Evolutionary conservation across 495 filamentous ascomycete genomes (phyloP).

Genomic region (Tuber melanosporum): DNA sequence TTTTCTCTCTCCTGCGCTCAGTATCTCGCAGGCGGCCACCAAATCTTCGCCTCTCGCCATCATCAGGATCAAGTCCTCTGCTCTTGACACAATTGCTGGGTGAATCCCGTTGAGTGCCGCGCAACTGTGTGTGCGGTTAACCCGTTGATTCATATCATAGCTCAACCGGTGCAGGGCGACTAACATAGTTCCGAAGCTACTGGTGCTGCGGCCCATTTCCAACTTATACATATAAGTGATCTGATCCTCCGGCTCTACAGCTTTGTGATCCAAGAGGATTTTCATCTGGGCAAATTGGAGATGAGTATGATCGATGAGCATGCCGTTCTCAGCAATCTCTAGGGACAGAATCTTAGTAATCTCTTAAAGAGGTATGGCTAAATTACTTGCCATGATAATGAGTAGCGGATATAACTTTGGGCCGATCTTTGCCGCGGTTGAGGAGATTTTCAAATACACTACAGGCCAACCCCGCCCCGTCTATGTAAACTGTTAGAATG

Average conservation of each 20-base stretch:
- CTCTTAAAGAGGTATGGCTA: not conserved
- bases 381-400: conserved; percentile 61
- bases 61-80: conserved; percentile 65
- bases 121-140: conserved; percentile 11
- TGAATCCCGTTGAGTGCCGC: conserved; percentile 72
- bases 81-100: conserved; percentile 62
- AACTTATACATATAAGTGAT: conserved; percentile 84
- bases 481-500: not conserved
- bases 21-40: conserved; percentile 58
- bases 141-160: not conserved
- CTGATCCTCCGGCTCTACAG: conserved; percentile 59
- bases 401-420: conserved; percentile 80
- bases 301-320: conserved; percentile 54
- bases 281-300: conserved; percentile 82
- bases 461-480: conserved; percentile 80
- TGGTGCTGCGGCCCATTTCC: conserved; percentile 60
- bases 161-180: conserved; percentile 43
- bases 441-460: conserved; percentile 76
- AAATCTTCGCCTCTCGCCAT: conserved; percentile 68
- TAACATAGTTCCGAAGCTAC: conserved; percentile 79
- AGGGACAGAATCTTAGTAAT: conserved; percentile 11
- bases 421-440: conserved; percentile 52
- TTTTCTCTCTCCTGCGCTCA: conserved; percentile 55
- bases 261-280: conserved; percentile 60
- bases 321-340: conserved; percentile 76